phyloP scores from a whole-genome alignment of 106 monocot genomes.

The Dendrobium nobile region DNA sequence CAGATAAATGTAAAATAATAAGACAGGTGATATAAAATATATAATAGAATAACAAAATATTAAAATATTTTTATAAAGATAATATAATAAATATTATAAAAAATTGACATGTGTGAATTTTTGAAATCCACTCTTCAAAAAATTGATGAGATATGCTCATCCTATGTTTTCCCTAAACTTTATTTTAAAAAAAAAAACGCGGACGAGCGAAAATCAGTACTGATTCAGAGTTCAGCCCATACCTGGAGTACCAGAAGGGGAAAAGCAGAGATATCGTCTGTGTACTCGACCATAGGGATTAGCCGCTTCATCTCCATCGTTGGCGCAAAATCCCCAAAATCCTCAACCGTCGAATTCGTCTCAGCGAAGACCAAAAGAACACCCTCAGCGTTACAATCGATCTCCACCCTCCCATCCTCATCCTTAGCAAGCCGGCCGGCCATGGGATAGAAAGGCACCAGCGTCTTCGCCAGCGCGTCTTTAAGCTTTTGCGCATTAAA shows the following conservation, averaged over 20 bases:
- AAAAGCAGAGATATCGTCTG: slow-evolving; percentile 57
- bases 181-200: background rate
- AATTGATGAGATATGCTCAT: too few species aligned
- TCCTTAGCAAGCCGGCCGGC: slow-evolving; percentile 73
- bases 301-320: slow-evolving; percentile 86
- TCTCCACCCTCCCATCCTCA: slow-evolving; percentile 84
- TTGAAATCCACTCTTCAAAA: too few species aligned
- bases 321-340: slow-evolving; percentile 86
- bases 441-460: slow-evolving; percentile 95
- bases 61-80: too few species aligned
- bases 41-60: too few species aligned
- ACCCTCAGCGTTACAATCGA: slow-evolving; percentile 68
- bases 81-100: too few species aligned
- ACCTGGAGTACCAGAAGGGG: slow-evolving; percentile 91
- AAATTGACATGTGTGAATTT: too few species aligned
- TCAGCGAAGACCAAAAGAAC: slow-evolving; percentile 83
- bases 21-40: too few species aligned
- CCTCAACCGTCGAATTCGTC: slow-evolving; percentile 37
- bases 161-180: too few species aligned
- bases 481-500: slow-evolving; percentile 38
- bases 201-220: too few species aligned
- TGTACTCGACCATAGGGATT: slow-evolving; percentile 76
- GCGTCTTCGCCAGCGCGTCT: slow-evolving; percentile 51
- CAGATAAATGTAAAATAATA: too few species aligned
- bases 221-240: background rate